Base-by-base conservation (phyloP, 73 alveolate genomes). In the Paramecium primaurelia region DNA sequence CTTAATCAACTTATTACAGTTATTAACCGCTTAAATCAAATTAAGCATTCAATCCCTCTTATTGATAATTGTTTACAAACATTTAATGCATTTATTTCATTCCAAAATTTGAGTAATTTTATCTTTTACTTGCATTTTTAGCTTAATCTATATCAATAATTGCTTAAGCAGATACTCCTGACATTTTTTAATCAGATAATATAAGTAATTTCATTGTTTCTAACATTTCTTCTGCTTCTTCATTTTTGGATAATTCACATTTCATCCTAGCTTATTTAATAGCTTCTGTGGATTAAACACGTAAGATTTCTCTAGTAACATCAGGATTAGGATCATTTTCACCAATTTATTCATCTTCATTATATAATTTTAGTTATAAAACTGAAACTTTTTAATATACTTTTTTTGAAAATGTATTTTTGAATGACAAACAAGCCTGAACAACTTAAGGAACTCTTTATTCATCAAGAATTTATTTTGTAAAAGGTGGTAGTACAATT, bases 211-310 rank as follows among this genome's bases (percentile, higher is more conserved):
- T 18, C 22, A 49, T 11, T 20, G 45, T 45, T 45, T 80, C 47
- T 42, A 80, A 22, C 91, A 80, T 80, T 2, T 4, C 32, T 45
- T 80, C 71, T 11, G 91, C 91, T 36, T 32, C 71, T 20, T 80
- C 91, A 25, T 32, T 32, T 80, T 80, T 32, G 6, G 7, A 32
- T 11, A 0, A 32, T 45, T 80, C 71, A 20, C 91, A 80, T 32
- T 34, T 44, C 36, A 14, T 26, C 14, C 71, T 71, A 25, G 96
- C 96, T 26, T 71, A 92, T 71, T 93, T 92, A 54, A 93, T 86
- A 8, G 85, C 92, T 22, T 86, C 94, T 37, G 96, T 93, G 3
- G 93, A 88, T n/a, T 30, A 51, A 34, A 93, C 96, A 90, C 96
- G 92, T 26, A 71, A 59, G 80, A 68, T 88, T 68, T 93, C 69